Evolutionary conservation across 768 basidiomycete species (phyloP).

Genomic region (Pluteus cervinus): DNA sequence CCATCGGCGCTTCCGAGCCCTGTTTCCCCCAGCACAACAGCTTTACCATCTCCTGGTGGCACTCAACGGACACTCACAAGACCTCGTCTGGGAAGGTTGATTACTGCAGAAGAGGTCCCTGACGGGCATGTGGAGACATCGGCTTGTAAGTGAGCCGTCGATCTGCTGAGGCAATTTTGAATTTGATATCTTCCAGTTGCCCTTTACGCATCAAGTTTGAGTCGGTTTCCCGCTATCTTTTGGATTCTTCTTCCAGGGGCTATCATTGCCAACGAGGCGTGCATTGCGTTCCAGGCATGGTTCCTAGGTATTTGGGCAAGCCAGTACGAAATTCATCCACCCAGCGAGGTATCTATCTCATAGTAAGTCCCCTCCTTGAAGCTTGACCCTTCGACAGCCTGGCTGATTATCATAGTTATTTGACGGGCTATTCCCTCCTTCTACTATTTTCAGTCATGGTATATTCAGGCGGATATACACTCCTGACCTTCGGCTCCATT

Average conservation of each 20-base stretch:
- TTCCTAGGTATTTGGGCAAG: constrained; percentile 40
- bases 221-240: too few species aligned
- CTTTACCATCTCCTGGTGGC: too few species aligned
- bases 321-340: constrained; percentile 29
- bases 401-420: constrained; percentile 32
- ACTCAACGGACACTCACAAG: too few species aligned
- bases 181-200: too few species aligned
- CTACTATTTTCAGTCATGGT: constrained; percentile 11
- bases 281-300: constrained; percentile 26
- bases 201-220: too few species aligned
- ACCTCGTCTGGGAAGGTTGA: too few species aligned
- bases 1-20: too few species aligned
- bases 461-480: constrained; percentile 26
- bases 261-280: constrained; percentile 18
- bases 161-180: too few species aligned
- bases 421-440: constrained; percentile 19
- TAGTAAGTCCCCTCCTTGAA: constrained; percentile 24
- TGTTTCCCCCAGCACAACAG: too few species aligned
- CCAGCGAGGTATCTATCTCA: constrained; percentile 27
- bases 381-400: not conserved
- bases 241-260: constrained; percentile 27
- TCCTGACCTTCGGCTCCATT: constrained; percentile 43
- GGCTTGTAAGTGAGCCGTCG: constrained; percentile 33
- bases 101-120: constrained; percentile 53
- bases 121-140: constrained; percentile 50